Conservation (phyloP, 495 filamentous ascomycete genomes). For the Penicillium malachiteum region DNA sequence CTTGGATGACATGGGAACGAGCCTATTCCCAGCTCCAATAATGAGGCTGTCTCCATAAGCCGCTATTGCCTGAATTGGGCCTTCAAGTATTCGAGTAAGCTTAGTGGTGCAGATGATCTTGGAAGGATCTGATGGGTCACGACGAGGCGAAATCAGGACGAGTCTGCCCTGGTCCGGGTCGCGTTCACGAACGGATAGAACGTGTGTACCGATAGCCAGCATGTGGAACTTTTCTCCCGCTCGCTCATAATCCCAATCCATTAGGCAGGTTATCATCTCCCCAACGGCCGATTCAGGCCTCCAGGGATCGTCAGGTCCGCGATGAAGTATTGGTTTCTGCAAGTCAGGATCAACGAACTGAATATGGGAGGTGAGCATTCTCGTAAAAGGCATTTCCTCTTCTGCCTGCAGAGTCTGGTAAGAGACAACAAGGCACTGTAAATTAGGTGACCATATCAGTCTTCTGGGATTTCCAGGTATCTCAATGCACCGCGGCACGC, state of each 20-base stretch:
- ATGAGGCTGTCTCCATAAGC: slow-evolving; percentile 41
- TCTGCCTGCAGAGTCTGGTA: slow-evolving; percentile 30
- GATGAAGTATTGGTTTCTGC: slow-evolving; percentile 23
- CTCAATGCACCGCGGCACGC: slow-evolving; percentile 43
- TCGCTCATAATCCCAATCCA: slow-evolving; percentile 48
- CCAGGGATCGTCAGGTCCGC: slow-evolving; percentile 19
- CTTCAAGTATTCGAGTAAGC: slow-evolving; percentile 31
- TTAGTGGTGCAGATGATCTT: slow-evolving; percentile 31
- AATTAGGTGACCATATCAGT: slow-evolving; percentile 39
- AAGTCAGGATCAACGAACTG: slow-evolving; percentile 45
- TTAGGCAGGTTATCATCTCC: slow-evolving; percentile 48
- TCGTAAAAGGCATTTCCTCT: slow-evolving; percentile 20
- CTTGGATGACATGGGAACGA: slow-evolving; percentile 37
- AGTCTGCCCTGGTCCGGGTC: neutral
- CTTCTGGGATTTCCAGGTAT: slow-evolving; percentile 44
- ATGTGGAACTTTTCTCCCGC: slow-evolving; percentile 46
- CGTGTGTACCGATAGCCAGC: slow-evolving; percentile 43
- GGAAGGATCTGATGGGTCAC: slow-evolving; percentile 23
- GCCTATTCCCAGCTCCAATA: slow-evolving; percentile 36
- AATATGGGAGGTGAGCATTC: slow-evolving; percentile 33
- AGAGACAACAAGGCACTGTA: slow-evolving; percentile 42
- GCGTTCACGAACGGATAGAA: neutral
- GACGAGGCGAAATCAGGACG: slow-evolving; percentile 7
- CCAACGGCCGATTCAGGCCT: slow-evolving; percentile 38
- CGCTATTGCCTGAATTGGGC: slow-evolving; percentile 44